Base-by-base conservation (phyloP, 495 filamentous ascomycete genomes). In the Penicillium macrosclerotiorum region DNA sequence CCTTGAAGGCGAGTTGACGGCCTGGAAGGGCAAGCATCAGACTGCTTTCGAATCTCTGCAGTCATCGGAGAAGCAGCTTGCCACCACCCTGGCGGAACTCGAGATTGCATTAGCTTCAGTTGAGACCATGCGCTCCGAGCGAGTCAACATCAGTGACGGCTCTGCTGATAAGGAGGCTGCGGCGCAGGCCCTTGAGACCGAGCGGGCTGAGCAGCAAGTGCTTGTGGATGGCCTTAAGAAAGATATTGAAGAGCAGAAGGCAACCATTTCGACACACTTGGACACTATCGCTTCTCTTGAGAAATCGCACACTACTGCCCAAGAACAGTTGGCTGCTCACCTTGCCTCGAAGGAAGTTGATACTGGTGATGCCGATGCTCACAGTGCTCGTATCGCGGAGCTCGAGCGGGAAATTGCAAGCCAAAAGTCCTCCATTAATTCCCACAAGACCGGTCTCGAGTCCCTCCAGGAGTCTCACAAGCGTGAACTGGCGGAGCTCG, bases 181-280 rank as follows among this genome's bases (percentile, higher is more conserved):
- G 48, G 69, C 57, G 49, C 74, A 61, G 19, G 66, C 72, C 51
- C 71, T 77, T 16, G 75, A 81, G 37, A 55, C 61, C 37, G 81
- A 83, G 54, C 71, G 71, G 20, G 57, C 42, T 9, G 76, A 76
- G 54, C 86, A 95, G 49, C 71, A 84, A 43, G 77, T 85, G 26
- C 60, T 84, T 27, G 75, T 95, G 23, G 72, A 77, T 23, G 69
- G 73, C 23, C 67, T 99, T 31, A 85, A 86, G 49, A 74, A 69
- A 43, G 81, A 91, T 53, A 84, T 97, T 45, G 83, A 89, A 22
- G 80, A 86, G 47, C 88, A 94, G 64, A 90, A 86, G 68, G 62
- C 75, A 12, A 80, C 84, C 19, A 81, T 90, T 54, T 76, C 78
- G 31, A 67, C 65, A 46, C 85, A 86, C 52, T 63, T 80, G 24